These are phyloP conservation scores for Vaccinium macrocarpon DNA, from an alignment of 148 eudicot genomes.

Conservation along the genomic window DNA sequence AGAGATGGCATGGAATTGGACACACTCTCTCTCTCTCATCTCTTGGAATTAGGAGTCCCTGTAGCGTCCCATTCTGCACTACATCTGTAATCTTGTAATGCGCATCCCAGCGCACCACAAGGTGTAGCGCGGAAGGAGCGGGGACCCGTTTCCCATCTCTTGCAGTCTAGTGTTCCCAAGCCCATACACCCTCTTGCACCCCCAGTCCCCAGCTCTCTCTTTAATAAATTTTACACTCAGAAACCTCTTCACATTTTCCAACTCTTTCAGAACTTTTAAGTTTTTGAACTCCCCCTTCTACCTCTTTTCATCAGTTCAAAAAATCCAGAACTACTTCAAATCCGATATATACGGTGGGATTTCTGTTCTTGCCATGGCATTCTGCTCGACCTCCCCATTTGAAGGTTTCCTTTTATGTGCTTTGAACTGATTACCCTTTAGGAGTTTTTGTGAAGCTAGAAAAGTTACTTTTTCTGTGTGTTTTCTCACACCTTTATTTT, in stretches of 20 bases:
- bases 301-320: neutral
- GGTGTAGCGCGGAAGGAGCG: no score
- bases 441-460: no score
- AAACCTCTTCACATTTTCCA: constrained; percentile 23
- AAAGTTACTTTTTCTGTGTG: neutral
- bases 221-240: constrained; percentile 14
- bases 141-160: constrained; percentile 24
- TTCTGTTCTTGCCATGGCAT: constrained; percentile 22
- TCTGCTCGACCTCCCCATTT: constrained; percentile 7
- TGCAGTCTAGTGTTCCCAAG: constrained; percentile 66
- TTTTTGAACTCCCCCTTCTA: constrained; percentile 17
- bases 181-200: constrained; percentile 49
- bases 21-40: constrained; percentile 17
- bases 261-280: constrained; percentile 7
- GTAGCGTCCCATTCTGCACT: no score
- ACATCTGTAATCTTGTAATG: no score
- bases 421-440: neutral
- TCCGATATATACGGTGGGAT: no score
- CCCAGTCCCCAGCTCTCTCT: constrained; percentile 8
- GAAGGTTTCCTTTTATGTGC: neutral
- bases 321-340: neutral
- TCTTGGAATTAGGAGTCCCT: no score
- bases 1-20: constrained; percentile 22
- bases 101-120: no score
- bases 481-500: neutral